These are phyloP conservation scores for Fraxinus paxiana DNA, from an alignment of 305 asterid genomes.

Conservation along the genomic window DNA sequence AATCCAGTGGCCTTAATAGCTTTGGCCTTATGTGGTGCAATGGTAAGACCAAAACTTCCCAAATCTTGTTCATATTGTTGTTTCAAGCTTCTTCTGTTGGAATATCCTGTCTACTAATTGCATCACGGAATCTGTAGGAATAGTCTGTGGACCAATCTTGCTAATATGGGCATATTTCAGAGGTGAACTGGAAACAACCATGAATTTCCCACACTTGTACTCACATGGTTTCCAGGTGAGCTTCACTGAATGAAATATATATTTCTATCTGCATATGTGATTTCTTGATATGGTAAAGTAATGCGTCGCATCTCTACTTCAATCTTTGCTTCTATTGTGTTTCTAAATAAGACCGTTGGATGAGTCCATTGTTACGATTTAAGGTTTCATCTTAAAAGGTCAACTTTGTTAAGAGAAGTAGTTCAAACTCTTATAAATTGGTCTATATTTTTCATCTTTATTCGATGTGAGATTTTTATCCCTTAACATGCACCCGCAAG, in stretches of 20 bases:
- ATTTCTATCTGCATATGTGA: neutral
- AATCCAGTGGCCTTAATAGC: slow-evolving; percentile 28
- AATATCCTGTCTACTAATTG: neutral
- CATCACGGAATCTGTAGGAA: slow-evolving; percentile 11
- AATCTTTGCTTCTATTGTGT: neutral
- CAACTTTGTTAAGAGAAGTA: no score
- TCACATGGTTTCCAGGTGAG: slow-evolving; percentile 26
- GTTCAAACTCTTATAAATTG: no score
- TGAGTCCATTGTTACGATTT: neutral
- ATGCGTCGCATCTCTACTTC: neutral
- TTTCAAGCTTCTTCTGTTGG: neutral
- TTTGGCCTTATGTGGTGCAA: slow-evolving; percentile 33
- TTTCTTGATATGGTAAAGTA: neutral
- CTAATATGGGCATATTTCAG: slow-evolving; percentile 21
- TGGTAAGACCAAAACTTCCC: slow-evolving; percentile 9
- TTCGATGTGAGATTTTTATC: no score
- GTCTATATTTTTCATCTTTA: no score
- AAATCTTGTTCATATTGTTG: neutral
- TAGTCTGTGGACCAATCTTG: slow-evolving; percentile 25
- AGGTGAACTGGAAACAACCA: slow-evolving; percentile 20
- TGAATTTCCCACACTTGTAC: slow-evolving; percentile 12
- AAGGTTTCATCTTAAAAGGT: no score
- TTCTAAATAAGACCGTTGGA: neutral
- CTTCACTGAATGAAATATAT: neutral
- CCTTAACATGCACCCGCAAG: no score